These are phyloP conservation scores for Ziziphus jujuba DNA, from an alignment of 306 rosid genomes.

Conservation along the genomic window DNA sequence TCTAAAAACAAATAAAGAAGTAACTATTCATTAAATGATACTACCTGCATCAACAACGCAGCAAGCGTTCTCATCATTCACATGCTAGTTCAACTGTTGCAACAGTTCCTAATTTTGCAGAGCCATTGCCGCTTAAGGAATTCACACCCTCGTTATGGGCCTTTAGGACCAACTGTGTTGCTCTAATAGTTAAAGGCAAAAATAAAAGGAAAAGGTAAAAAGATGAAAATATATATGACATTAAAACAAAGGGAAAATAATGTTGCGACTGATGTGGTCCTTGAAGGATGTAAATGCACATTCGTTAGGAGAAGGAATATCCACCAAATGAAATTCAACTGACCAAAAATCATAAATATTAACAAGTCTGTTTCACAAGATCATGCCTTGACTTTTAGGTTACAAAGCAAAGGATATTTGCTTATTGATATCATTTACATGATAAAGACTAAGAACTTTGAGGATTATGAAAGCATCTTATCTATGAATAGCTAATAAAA, in stretches of 20 bases:
- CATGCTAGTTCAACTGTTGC: slow-evolving; percentile 96
- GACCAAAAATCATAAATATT: background rate
- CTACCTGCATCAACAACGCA: too few species aligned
- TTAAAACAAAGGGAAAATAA: background rate
- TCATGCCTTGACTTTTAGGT: background rate
- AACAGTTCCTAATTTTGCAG: slow-evolving; percentile 90
- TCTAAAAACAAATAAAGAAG: too few species aligned
- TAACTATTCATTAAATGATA: too few species aligned
- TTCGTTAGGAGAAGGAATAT: background rate
- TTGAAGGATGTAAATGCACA: slow-evolving; percentile 1
- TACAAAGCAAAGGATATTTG: background rate
- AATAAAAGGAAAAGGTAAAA: slow-evolving; percentile 15
- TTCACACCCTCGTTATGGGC: slow-evolving; percentile 98
- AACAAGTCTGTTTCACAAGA: background rate
- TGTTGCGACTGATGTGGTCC: slow-evolving; percentile 9
- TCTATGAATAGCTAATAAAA: too few species aligned
- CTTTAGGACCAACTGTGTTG: slow-evolving; percentile 92
- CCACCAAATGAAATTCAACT: background rate
- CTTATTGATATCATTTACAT: background rate
- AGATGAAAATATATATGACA: slow-evolving; percentile 10
- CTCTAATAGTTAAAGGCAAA: slow-evolving; percentile 43
- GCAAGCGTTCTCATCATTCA: too few species aligned
- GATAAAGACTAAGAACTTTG: too few species aligned
- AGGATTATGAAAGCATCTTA: too few species aligned
- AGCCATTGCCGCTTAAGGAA: slow-evolving; percentile 91